Conservation (phyloP, 106 monocot genomes). For the Chionographis japonica region DNA sequence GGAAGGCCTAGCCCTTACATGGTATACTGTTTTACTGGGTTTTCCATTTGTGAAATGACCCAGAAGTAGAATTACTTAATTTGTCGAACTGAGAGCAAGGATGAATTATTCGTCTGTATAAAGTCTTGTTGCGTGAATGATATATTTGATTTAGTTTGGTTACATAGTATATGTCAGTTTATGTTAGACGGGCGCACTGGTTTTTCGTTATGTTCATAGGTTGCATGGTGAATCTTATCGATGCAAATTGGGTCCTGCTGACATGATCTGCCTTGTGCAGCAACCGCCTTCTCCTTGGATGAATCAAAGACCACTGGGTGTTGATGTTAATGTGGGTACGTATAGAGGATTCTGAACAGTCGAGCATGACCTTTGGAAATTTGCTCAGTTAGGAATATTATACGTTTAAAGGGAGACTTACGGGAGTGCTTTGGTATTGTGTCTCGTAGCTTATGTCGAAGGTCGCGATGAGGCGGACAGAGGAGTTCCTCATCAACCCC, state of each 20-base stretch:
- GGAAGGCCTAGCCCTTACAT: slow-evolving; percentile 78
- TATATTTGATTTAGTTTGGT: too few species aligned
- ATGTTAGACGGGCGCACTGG: too few species aligned
- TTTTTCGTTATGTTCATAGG: not conserved
- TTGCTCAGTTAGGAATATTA: too few species aligned
- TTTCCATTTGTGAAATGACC: too few species aligned
- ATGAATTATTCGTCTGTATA: too few species aligned
- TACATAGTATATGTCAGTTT: too few species aligned
- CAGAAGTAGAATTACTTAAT: too few species aligned
- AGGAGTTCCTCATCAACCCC: slow-evolving; percentile 34
- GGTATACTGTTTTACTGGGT: slow-evolving; percentile 25
- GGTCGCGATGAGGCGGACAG: slow-evolving; percentile 37
- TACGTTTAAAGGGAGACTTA: not conserved
- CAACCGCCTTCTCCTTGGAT: slow-evolving; percentile 93
- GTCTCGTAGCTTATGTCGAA: slow-evolving; percentile 40
- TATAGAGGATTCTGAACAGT: not conserved
- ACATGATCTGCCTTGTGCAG: slow-evolving; percentile 25
- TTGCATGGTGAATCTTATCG: not conserved
- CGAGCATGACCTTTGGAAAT: not conserved
- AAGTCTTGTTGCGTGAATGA: too few species aligned
- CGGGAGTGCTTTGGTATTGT: too few species aligned
- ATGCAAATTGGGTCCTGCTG: slow-evolving; percentile 7
- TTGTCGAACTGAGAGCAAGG: too few species aligned
- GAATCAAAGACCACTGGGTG: slow-evolving; percentile 82
- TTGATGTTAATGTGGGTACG: slow-evolving; percentile 99